These are phyloP conservation scores for Tetrastigma voinierianum DNA, from an alignment of 164 flowering plant species.

Conservation along the genomic window DNA sequence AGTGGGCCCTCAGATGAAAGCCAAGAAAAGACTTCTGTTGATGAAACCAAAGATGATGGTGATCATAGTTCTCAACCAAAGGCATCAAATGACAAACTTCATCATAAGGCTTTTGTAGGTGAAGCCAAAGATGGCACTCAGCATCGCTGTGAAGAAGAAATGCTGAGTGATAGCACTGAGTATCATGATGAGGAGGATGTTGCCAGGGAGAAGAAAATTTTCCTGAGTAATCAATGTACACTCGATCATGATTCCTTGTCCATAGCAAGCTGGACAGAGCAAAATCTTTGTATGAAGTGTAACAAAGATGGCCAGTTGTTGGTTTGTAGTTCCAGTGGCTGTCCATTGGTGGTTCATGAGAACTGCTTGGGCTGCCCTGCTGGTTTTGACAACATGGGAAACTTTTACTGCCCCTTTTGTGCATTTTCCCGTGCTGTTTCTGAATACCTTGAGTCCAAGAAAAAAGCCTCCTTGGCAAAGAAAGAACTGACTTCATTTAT, in stretches of 20 bases:
- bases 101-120: background rate
- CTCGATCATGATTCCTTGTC: constrained; percentile 25
- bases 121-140: constrained; percentile 10
- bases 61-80: constrained; percentile 5
- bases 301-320: constrained; percentile 49
- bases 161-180: constrained; percentile 23
- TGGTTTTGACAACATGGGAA: constrained; percentile 38
- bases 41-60: constrained; percentile 1
- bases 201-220: constrained; percentile 25
- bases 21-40: constrained; percentile 6
- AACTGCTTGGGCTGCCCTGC: constrained; percentile 49
- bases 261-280: constrained; percentile 27
- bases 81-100: background rate
- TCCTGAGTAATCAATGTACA: constrained; percentile 38
- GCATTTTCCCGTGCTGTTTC: constrained; percentile 46
- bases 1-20: background rate
- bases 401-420: constrained; percentile 76
- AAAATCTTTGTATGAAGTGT: constrained; percentile 58
- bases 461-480: constrained; percentile 35
- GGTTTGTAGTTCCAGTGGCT: constrained; percentile 40
- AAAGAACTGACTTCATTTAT: constrained; percentile 40
- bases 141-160: constrained; percentile 18
- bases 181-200: constrained; percentile 26
- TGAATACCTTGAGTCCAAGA: constrained; percentile 43
- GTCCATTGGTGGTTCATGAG: constrained; percentile 57